Evolutionary conservation across 1,139 yeast genomes (phyloP), one percentile per base, ranked within the genome.

Genomic region (Sporopachydermia cereana): DNA sequence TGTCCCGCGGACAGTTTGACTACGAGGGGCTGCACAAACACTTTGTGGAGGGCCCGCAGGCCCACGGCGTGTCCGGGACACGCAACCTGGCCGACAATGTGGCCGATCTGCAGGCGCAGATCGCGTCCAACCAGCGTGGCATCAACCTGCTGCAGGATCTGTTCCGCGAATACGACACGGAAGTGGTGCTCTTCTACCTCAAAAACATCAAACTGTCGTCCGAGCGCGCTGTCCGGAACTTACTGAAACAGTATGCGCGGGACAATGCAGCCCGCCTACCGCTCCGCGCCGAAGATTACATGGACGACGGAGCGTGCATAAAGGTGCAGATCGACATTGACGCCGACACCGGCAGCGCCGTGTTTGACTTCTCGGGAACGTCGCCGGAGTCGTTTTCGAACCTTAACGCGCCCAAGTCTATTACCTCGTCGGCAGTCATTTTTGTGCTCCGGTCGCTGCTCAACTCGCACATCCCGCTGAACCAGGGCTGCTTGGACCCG

Each of bases 401-500:
- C 39, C 42, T 49, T 44, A 49, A 49, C 34, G 47, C 51, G 3
- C 51, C 51, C n/a, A 47, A 47, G 30, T 44, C 50, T 12, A 49
- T 49, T 25, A 48, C 51, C 18, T 68, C 55, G 49, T 62, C 71
- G 29, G 69, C 72, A 17, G 67, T 69, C 27, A 66, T 68, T 39
- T 69, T 68, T 50, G 68, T 67, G 29, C 56, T 69, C 49, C 58
- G 74, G 48, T 68, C 72, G 55, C n/a, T 67, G 29, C 56, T 69
- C 49, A 59, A 74, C 48, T 25, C 12, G 7, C 39, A 34, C 22
- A 55, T 69, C 44, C 74, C 74, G 4, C 56, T 69, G 50, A 69
- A 70, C 51, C 71, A 69, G 51, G 75, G 74, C 29, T 67, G 72
- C 50, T 55, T 70, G 47, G 63, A 66, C 44, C 72, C 73, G 12